These are phyloP conservation scores for Aureobasidium pullulans DNA, from an alignment of 2,329 filamentous ascomycete species.

Conservation along the genomic window DNA sequence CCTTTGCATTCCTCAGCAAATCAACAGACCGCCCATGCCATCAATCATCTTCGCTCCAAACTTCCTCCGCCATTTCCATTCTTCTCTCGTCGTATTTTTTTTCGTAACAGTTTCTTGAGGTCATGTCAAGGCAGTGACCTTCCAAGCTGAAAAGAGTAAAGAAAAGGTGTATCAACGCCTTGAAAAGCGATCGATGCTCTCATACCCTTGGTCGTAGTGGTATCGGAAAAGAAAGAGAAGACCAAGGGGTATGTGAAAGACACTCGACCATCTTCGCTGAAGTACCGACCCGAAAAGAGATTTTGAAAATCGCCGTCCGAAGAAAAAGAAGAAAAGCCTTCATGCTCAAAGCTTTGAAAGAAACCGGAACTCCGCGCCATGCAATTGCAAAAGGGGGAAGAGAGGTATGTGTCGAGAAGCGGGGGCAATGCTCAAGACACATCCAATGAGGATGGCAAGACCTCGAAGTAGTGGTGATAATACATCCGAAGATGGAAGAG, in stretches of 20 bases:
- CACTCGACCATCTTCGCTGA: not conserved
- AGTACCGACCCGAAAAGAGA: not conserved
- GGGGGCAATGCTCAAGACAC: not conserved
- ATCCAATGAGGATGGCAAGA: slow-evolving; percentile 13
- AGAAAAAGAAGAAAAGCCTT: slow-evolving; percentile 7
- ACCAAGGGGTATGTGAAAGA: not conserved
- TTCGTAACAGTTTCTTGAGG: slow-evolving; percentile 4
- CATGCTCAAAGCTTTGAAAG: slow-evolving; percentile 11
- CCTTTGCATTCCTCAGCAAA: slow-evolving; percentile 1
- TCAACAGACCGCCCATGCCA: not conserved
- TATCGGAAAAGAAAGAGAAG: not conserved
- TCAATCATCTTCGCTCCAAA: not conserved
- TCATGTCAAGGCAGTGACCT: not conserved
- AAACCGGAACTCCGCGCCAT: slow-evolving; percentile 17
- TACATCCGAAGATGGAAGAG: slow-evolving; percentile 10
- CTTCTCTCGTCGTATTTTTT: not conserved
- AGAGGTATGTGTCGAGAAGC: not conserved
- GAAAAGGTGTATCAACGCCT: not conserved
- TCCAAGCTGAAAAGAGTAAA: not conserved
- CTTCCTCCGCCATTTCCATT: not conserved
- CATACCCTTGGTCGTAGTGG: not conserved
- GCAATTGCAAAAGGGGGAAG: slow-evolving; percentile 14
- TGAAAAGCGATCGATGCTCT: not conserved
- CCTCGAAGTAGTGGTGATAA: slow-evolving; percentile 7
- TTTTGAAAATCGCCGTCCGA: slow-evolving; percentile 6